Base-by-base conservation (phyloP, 2,329 filamentous ascomycete genomes). In the Claviceps sp. region DNA sequence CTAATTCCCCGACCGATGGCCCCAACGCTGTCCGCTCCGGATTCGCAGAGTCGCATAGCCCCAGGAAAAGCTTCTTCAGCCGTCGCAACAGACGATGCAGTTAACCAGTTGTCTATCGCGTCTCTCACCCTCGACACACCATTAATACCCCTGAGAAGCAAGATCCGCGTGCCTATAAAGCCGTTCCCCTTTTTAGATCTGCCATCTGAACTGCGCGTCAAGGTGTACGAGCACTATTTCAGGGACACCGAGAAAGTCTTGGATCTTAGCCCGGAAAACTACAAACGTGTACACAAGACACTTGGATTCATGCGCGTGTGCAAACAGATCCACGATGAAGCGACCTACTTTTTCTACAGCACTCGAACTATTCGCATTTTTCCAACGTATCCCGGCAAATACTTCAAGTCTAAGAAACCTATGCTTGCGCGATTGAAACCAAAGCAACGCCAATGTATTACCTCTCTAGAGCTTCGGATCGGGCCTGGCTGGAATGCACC, bases 331-430 rank as follows among this genome's bases (percentile, higher is more conserved):
- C 78, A 85, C 60, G 62, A 66, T 16, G 85, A 89, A 64, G 80
- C 83, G 1, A 76, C 78, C 0, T 75, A 82, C 58, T 72, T 75
- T 55, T 85, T 87, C 63, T 88, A 85, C 66, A 77, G 77, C 61
- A 74, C 72, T 8, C 75, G 78, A 50, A 72, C 76, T 0, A 76
- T 85, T 50, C 81, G 83, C 51, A 64, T 89, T 38, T 89, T 88
- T 59, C 82, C 84, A 13, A 81, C 76, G 3, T 71, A 77, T 22
- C 76, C 77, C 5, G 81, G 81, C 45, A 74, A 76, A 41, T 82
- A 84, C 67, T 86, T 86, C 70, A 84, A 87, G 67, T 82, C 81
- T 34, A 87, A 87, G 68, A 79, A 79, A 58, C 85, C 85, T 1
- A 71, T 90, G 0, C 72, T 90, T 30, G 76, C 82, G 5, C 80